Percentiles rank a stretch among this genome's conserved stretches.
Evolutionary conservation across 495 filamentous ascomycete species (phyloP).

Genomic region (Podospora pseudocomata): DNA sequence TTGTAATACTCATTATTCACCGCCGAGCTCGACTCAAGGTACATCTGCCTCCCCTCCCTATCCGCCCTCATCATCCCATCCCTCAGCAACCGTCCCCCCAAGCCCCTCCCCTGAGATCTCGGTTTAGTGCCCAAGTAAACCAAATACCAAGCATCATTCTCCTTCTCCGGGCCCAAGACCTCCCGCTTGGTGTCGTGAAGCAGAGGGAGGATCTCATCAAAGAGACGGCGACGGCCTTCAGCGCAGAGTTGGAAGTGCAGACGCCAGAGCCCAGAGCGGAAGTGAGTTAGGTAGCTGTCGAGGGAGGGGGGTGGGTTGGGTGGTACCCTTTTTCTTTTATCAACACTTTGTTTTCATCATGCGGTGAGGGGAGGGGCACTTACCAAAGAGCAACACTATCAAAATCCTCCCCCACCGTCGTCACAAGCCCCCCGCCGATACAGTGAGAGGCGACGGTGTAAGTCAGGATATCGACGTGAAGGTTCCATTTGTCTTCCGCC

Average conservation of each 20-base stretch:
- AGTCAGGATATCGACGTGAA: slow-evolving; percentile 69
- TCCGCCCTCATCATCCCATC: slow-evolving; percentile 65
- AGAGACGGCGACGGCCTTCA: slow-evolving; percentile 69
- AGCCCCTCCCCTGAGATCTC: slow-evolving; percentile 61
- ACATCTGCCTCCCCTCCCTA: slow-evolving; percentile 56
- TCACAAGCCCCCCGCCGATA: slow-evolving; percentile 61
- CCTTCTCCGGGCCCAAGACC: slow-evolving; percentile 56
- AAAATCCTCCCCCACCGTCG: slow-evolving; percentile 67
- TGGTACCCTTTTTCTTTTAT: slow-evolving; percentile 54
- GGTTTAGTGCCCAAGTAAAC: slow-evolving; percentile 75
- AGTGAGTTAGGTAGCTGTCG: slow-evolving; percentile 65
- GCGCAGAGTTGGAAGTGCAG: slow-evolving; percentile 65
- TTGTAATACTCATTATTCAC: slow-evolving; percentile 65
- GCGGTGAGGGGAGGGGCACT: slow-evolving; percentile 29
- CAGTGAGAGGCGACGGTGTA: slow-evolving; percentile 70
- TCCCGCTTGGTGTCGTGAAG: slow-evolving; percentile 68
- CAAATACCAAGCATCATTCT: slow-evolving; percentile 67
- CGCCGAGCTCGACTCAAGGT: slow-evolving; percentile 70
- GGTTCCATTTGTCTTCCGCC: slow-evolving; percentile 60
- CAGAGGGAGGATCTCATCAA: slow-evolving; percentile 70
- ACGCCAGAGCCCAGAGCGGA: slow-evolving; percentile 69
- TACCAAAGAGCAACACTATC: slow-evolving; percentile 77
- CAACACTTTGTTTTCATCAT: neutral
- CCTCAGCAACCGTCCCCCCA: slow-evolving; percentile 63
- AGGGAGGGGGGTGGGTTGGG: slow-evolving; percentile 59